phyloP scores from a whole-genome alignment of 2,329 filamentous ascomycete genomes.

The Ceratocystis huliohia region DNA sequence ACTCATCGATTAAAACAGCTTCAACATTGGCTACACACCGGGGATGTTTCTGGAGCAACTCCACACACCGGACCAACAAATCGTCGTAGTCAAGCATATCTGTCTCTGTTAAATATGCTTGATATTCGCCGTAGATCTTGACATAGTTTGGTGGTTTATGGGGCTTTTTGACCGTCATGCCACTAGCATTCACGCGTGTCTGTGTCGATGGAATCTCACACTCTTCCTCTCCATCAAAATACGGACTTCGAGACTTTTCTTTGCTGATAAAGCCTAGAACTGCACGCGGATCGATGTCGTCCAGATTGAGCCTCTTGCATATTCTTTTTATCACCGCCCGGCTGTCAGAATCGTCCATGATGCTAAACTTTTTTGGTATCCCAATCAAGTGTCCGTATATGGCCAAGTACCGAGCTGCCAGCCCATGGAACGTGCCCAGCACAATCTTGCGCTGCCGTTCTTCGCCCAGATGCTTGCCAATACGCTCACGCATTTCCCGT shows the following conservation, averaged over 20 bases:
- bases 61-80: conserved; percentile 67
- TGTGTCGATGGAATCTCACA: conserved; percentile 5
- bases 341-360: conserved; percentile 75
- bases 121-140: conserved; percentile 60
- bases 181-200: conserved; percentile 13
- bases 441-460: conserved; percentile 64
- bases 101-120: conserved; percentile 57
- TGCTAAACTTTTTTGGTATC: conserved; percentile 70
- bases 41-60: conserved; percentile 61
- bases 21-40: conserved; percentile 80
- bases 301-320: conserved; percentile 57
- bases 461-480: conserved; percentile 67
- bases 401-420: conserved; percentile 71
- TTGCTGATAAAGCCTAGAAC: conserved; percentile 68
- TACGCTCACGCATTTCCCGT: conserved; percentile 80
- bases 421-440: conserved; percentile 89
- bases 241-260: conserved; percentile 42
- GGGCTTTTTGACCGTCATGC: conserved; percentile 23
- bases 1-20: conserved; percentile 88
- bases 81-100: conserved; percentile 94
- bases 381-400: conserved; percentile 77
- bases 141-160: conserved; percentile 48
- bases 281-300: conserved; percentile 50
- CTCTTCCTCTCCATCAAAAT: conserved; percentile 12
- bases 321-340: conserved; percentile 70